These are phyloP conservation scores for Triglochin maritima DNA, from an alignment of 106 monocot species.

Conservation along the genomic window DNA sequence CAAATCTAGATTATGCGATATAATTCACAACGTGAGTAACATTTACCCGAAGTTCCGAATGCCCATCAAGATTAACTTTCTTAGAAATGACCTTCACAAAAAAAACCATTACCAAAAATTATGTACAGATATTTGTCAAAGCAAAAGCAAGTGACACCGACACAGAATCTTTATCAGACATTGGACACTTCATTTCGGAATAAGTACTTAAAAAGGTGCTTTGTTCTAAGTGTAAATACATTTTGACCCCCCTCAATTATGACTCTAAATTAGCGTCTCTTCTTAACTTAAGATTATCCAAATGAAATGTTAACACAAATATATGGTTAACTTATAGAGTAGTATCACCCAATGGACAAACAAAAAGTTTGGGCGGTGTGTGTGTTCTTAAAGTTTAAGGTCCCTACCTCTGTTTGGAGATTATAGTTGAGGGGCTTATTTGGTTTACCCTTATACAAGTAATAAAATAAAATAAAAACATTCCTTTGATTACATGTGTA, in stretches of 20 bases:
- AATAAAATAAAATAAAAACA: not conserved
- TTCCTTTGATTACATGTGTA: not conserved
- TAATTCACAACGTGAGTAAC: too few species aligned
- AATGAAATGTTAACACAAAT: too few species aligned
- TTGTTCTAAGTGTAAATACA: not conserved
- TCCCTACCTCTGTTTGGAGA: not conserved
- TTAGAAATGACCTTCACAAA: slow-evolving; percentile 14
- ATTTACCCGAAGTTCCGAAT: slow-evolving; percentile 71
- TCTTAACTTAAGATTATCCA: too few species aligned
- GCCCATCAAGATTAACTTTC: slow-evolving; percentile 53
- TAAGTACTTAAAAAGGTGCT: not conserved
- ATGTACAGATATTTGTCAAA: not conserved
- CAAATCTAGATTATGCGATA: not conserved
- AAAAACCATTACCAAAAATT: slow-evolving; percentile 2
- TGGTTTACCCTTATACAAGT: not conserved
- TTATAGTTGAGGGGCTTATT: not conserved
- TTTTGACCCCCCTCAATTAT: too few species aligned
- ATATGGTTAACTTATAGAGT: too few species aligned
- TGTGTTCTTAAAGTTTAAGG: too few species aligned
- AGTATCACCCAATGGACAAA: too few species aligned
- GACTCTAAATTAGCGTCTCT: too few species aligned
- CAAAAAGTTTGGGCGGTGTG: too few species aligned
- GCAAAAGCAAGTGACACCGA: not conserved
- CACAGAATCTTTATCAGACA: not conserved
- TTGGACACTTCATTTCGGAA: not conserved